Evolutionary conservation across 805 yeast genomes (phyloP).

Genomic region (Scheffersomyces ergatensis): DNA sequence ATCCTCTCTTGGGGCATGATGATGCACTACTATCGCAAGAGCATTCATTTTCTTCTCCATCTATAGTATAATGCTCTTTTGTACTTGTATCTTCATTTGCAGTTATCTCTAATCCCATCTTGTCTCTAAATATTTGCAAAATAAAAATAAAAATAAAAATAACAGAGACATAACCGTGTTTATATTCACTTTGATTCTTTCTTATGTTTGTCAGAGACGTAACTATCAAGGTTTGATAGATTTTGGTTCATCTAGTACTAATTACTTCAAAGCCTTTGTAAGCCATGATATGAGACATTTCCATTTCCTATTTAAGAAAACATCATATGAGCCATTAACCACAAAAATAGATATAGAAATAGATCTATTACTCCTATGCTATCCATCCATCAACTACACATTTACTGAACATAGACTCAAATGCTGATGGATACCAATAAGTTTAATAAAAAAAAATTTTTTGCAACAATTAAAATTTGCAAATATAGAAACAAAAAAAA

Average conservation of each 20-base stretch:
- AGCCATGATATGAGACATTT: background rate
- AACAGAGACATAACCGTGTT: background rate
- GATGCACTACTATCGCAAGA: background rate
- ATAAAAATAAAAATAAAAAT: no score
- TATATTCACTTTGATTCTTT: background rate
- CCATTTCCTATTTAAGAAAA: background rate
- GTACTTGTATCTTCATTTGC: background rate
- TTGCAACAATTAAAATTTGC: background rate
- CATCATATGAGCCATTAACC: background rate
- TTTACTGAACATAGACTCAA: background rate
- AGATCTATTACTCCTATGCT: background rate
- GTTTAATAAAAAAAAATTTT: no score
- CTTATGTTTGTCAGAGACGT: background rate
- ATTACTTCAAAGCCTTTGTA: background rate
- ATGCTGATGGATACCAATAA: background rate
- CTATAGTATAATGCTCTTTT: background rate
- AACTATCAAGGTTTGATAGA: background rate
- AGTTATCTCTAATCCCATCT: background rate
- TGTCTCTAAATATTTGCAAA: background rate
- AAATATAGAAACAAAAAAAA: no score
- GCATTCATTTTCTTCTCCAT: background rate
- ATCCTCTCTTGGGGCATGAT: background rate
- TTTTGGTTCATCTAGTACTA: background rate
- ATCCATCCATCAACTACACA: background rate
- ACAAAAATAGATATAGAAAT: no score